Evolutionary conservation across 1,139 yeast genomes (phyloP).

Genomic region (Spathaspora sp.): DNA sequence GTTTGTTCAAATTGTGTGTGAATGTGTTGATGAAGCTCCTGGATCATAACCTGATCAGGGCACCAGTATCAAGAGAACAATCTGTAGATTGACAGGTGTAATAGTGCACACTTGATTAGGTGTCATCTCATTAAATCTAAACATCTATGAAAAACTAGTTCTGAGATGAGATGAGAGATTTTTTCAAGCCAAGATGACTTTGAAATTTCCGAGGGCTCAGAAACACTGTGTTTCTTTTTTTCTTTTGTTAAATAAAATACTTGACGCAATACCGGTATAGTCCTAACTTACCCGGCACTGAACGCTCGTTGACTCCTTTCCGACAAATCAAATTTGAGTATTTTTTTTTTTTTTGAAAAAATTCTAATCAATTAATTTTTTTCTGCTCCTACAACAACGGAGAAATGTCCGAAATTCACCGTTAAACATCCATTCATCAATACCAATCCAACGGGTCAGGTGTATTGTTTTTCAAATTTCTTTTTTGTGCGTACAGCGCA

Average conservation of each 20-base stretch:
- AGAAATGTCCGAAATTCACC: slow-evolving; percentile 6
- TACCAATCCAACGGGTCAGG: neutral
- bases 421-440: slow-evolving; percentile 5
- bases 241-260: neutral
- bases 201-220: neutral
- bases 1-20: neutral
- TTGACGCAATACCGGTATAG: neutral
- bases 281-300: neutral
- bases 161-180: neutral
- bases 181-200: neutral
- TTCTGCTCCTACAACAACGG: neutral
- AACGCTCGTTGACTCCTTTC: neutral
- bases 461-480: slow-evolving; percentile 3
- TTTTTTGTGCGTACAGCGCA: slow-evolving; percentile 3
- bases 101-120: neutral
- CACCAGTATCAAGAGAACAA: neutral
- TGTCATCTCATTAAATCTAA: neutral
- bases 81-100: neutral
- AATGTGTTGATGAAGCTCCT: neutral
- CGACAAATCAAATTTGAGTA: slow-evolving; percentile 7
- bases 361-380: neutral
- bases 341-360: slow-evolving; percentile 2
- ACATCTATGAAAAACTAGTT: neutral
- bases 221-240: neutral
- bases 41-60: neutral